These are phyloP conservation scores for Coemansia sp. DNA, from an alignment of 192 early-diverging fungal genomes.

Conservation along the genomic window DNA sequence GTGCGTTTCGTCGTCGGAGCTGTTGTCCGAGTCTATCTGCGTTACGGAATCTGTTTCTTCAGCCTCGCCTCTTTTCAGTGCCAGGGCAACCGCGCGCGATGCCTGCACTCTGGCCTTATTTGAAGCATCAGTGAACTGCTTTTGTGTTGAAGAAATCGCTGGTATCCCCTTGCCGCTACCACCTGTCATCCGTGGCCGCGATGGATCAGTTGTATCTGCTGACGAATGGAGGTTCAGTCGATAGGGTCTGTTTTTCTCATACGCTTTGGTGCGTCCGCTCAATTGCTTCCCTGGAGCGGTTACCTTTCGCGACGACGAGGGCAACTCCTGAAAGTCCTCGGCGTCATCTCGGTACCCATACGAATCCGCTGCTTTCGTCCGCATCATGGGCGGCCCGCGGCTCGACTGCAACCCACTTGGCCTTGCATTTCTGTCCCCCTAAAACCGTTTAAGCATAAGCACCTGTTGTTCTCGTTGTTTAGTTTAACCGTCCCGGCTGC, in stretches of 20 bases:
- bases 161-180: neutral
- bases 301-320: neutral
- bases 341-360: neutral
- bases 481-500: neutral
- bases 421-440: neutral
- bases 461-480: neutral
- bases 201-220: neutral
- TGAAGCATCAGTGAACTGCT: slow-evolving; percentile 3
- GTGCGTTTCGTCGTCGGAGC: slow-evolving; percentile 19
- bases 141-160: neutral
- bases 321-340: neutral
- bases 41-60: neutral
- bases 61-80: neutral
- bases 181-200: neutral
- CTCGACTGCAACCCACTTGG: neutral
- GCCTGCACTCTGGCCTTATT: slow-evolving; percentile 1
- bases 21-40: slow-evolving; percentile 31
- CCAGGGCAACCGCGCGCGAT: neutral
- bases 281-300: neutral
- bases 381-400: neutral
- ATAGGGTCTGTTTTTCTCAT: neutral
- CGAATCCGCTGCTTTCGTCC: neutral
- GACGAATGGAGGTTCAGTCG: neutral
- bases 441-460: neutral
- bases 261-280: neutral